Conservation (phyloP, 2,329 filamentous ascomycete species). For the Phoma sp. region DNA sequence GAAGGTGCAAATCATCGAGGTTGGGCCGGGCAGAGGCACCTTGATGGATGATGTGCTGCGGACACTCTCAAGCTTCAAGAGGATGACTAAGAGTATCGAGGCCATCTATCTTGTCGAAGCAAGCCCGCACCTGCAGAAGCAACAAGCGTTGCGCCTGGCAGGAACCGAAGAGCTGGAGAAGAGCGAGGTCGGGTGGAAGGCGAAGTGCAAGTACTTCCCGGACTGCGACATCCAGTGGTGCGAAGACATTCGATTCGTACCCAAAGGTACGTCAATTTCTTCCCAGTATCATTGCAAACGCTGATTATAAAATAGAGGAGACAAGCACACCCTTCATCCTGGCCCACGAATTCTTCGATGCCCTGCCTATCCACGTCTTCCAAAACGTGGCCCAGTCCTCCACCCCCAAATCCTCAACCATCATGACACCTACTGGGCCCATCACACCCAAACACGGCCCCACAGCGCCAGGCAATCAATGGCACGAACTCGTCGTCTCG, state of each 20-base stretch:
- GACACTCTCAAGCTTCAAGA: constrained; percentile 84
- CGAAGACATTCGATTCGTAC: constrained; percentile 84
- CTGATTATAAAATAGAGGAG: constrained; percentile 56
- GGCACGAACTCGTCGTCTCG: constrained; percentile 54
- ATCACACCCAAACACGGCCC: constrained; percentile 50
- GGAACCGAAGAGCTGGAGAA: constrained; percentile 72
- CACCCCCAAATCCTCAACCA: constrained; percentile 47
- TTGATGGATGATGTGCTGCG: constrained; percentile 96
- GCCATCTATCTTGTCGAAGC: constrained; percentile 94
- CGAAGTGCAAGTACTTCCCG: constrained; percentile 74
- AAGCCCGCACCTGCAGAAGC: constrained; percentile 75
- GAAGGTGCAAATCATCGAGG: constrained; percentile 88
- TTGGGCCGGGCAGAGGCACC: constrained; percentile 91
- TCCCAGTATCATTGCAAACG: background rate
- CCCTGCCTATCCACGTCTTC: constrained; percentile 94
- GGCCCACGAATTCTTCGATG: constrained; percentile 98
- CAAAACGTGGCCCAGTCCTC: constrained; percentile 67
- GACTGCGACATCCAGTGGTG: constrained; percentile 82
- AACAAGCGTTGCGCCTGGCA: constrained; percentile 84
- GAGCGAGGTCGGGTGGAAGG: constrained; percentile 74
- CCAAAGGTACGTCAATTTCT: constrained; percentile 60
- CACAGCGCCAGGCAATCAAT: constrained; percentile 45
- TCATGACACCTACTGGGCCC: constrained; percentile 57
- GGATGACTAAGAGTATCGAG: constrained; percentile 77
- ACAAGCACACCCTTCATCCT: constrained; percentile 87